Evolutionary conservation across 371 early-diverging fungal species (phyloP).

Genomic region (Caulochytrium protostelioides): DNA sequence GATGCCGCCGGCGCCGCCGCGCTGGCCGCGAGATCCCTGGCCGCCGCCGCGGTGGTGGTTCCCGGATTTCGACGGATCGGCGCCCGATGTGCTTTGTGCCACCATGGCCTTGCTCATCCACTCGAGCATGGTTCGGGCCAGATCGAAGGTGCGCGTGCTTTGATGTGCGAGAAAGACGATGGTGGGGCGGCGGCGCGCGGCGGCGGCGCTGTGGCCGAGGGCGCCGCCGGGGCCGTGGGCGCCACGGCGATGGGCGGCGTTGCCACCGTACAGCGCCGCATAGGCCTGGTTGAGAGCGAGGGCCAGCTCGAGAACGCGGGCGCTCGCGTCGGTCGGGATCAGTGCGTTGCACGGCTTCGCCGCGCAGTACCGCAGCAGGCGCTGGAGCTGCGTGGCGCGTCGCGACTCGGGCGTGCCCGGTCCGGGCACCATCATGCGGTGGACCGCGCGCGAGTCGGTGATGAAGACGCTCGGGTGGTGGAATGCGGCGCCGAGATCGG

Average conservation of each 20-base stretch:
- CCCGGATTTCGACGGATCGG: background rate
- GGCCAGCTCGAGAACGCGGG: conserved; percentile 78
- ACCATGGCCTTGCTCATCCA: conserved; percentile 84
- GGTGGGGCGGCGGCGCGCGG: conserved; percentile 26
- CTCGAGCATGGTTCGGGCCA: conserved; percentile 75
- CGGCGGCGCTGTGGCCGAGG: conserved; percentile 42
- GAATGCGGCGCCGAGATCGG: too few relatives aligned
- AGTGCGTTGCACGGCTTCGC: conserved; percentile 41
- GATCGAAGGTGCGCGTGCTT: conserved; percentile 47
- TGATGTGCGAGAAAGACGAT: conserved; percentile 55
- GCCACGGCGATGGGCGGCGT: too few relatives aligned
- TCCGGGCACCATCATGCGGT: conserved; percentile 55
- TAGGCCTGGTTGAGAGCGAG: conserved; percentile 69
- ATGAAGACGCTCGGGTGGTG: background rate
- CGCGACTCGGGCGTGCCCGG: conserved; percentile 51
- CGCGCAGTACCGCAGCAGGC: background rate
- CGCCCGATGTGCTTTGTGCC: conserved; percentile 35
- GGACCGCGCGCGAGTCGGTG: conserved; percentile 29
- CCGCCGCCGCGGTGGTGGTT: background rate
- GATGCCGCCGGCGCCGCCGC: background rate
- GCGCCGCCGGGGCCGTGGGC: too few relatives aligned
- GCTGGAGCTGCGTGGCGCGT: conserved; percentile 21
- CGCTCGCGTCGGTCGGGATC: conserved; percentile 69
- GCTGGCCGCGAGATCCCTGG: background rate
- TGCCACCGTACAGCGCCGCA: too few relatives aligned